Evolutionary conservation across 441 rosid genomes (phyloP), one percentile per base, ranked within the genome.

Genomic region (Metrosideros polymorpha): DNA sequence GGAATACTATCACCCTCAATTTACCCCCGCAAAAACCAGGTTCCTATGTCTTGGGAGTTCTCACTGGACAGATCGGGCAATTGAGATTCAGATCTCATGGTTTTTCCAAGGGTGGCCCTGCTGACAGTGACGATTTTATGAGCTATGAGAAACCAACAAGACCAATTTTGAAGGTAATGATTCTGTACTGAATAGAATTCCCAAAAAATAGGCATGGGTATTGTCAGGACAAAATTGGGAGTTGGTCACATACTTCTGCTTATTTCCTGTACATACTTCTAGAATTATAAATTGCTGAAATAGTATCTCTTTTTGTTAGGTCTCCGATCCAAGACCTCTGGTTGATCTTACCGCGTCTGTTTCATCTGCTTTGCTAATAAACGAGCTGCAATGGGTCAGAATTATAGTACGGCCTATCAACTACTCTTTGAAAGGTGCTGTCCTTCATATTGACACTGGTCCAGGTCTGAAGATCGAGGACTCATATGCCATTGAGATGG

Each of bases 371-470:
- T 92, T 98, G 87, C 93, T 98, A 53, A 89, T 98, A 91, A 97
- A 97, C 90, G 99, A 98, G 93, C 93, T 93, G 83, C 99, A 98
- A 92, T 97, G 98, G 96, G 92, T 96, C 54, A 99, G 99, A 89
- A 91, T 98, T 86, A 93, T 92, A 47, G 96, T 93, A 30, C 91
- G 90, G 83, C 99, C 99, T 51, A 92, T 97, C 83, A 91, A 92
- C 90, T 97, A 98, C 91, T 94, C 99, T 43, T 90, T 98, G 76
- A 95, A 93, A 89, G 98, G 95, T 82, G 98, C 98, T 79, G 89
- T 94, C 87, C 92, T 97, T 95, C 94, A 95, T 90, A 92, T 98
- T 89, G 99, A 98, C 89, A 93, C 99, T 88, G 98, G 99, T 88
- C 99, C 99, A 59, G 99, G 99, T 71, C 93, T 98, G 91, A 94